These are phyloP conservation scores for Pinus taeda DNA, from an alignment of 75 land plant genomes.

Conservation along the genomic window DNA sequence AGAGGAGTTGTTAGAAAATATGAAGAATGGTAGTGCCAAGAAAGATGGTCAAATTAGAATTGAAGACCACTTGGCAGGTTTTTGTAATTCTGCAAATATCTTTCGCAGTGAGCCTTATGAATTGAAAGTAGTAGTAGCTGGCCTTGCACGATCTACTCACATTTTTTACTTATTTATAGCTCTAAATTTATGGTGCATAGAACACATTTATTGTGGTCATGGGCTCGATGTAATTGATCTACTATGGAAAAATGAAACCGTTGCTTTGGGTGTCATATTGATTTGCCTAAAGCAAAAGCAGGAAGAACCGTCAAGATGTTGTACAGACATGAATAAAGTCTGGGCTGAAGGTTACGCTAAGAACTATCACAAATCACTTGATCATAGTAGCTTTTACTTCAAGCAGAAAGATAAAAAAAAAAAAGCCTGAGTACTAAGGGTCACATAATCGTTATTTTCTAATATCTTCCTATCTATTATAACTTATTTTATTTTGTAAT, in stretches of 20 bases:
- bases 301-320: slow-evolving; percentile 82
- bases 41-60: slow-evolving; percentile 1
- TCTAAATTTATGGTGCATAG: too few species aligned
- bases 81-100: neutral
- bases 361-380: slow-evolving; percentile 94
- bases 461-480: neutral
- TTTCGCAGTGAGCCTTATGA: too few species aligned
- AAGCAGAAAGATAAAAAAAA: slow-evolving; percentile 90
- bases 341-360: slow-evolving; percentile 96
- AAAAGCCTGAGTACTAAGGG: slow-evolving; percentile 88
- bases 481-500: too few species aligned
- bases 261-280: too few species aligned
- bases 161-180: neutral
- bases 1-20: slow-evolving; percentile 58
- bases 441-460: neutral
- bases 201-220: too few species aligned
- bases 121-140: too few species aligned
- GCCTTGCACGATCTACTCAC: neutral
- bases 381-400: slow-evolving; percentile 19
- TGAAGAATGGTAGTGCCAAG: slow-evolving; percentile 9
- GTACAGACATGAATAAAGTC: slow-evolving; percentile 85
- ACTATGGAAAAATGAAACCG: too few species aligned
- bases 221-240: too few species aligned
- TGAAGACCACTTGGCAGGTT: slow-evolving; percentile 78
- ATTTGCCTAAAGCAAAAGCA: slow-evolving; percentile 6